Percentiles rank a stretch among this genome's conserved stretches.
Conservation (phyloP, 176 grass and related monocot genomes). For the Paspalum notatum region DNA sequence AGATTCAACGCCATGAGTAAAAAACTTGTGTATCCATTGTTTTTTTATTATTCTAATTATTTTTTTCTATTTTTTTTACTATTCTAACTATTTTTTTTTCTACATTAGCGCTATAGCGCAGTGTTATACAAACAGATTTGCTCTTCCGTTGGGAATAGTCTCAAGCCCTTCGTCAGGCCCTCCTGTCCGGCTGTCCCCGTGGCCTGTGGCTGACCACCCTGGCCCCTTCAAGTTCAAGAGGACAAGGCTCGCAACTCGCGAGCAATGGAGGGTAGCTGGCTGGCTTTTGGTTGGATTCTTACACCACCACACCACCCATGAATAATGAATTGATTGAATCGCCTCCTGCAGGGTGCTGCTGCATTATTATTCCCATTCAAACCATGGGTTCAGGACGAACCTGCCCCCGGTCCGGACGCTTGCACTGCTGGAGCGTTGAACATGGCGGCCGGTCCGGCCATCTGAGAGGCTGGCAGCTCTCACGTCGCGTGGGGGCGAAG, state of each 20-base stretch:
- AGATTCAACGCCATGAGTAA: conserved; percentile 68
- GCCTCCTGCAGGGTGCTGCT: conserved; percentile 15
- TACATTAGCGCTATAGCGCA: too few species aligned
- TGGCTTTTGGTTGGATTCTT: conserved; percentile 54
- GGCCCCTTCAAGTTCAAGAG: conserved; percentile 3
- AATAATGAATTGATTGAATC: conserved; percentile 38
- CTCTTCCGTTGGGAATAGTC: too few species aligned
- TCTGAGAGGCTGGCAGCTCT: too few species aligned
- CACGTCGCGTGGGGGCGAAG: conserved; percentile 40
- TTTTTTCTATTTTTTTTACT: too few species aligned
- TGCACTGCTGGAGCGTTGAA: neutral
- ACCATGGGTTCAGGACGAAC: conserved; percentile 39
- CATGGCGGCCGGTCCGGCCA: neutral
- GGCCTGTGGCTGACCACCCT: conserved; percentile 30
- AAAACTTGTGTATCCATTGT: too few species aligned
- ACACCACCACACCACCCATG: neutral
- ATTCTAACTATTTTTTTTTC: too few species aligned
- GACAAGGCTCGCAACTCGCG: conserved; percentile 20
- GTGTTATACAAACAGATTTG: too few species aligned
- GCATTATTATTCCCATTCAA: conserved; percentile 50
- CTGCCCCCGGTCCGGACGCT: conserved; percentile 41
- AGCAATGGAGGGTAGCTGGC: conserved; percentile 30
- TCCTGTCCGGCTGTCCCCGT: conserved; percentile 27
- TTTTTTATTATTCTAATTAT: too few species aligned
- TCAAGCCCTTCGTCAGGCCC: too few species aligned